phyloP scores from a whole-genome alignment of 2,329 filamentous ascomycete species.

The Cladosporium sp. region DNA sequence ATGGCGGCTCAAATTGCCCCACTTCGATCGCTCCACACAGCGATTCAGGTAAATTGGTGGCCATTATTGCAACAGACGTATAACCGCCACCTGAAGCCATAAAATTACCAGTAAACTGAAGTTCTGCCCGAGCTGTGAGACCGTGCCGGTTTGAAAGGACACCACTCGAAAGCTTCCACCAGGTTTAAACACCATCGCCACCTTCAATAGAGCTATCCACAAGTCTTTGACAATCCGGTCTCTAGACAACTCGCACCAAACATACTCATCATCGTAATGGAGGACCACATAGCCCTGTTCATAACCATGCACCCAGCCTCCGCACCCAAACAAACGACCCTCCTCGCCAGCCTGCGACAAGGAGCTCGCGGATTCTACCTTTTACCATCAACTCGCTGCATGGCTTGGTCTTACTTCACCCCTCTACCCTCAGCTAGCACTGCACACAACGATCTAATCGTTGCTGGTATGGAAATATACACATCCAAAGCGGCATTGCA shows the following conservation, averaged over 20 bases:
- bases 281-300: constrained; percentile 30
- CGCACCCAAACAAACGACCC: constrained; percentile 23
- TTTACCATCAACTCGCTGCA: constrained; percentile 28
- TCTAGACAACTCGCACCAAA: not conserved
- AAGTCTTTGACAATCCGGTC: not conserved
- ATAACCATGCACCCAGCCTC: constrained; percentile 32
- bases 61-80: not conserved
- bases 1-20: not conserved
- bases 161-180: too few species aligned
- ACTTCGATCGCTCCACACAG: not conserved
- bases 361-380: constrained; percentile 33
- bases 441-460: constrained; percentile 10
- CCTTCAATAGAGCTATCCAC: too few species aligned
- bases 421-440: constrained; percentile 8
- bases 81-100: not conserved
- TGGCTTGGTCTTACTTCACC: constrained; percentile 27
- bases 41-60: not conserved
- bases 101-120: not conserved
- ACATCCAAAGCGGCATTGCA: constrained; percentile 30
- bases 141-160: too few species aligned
- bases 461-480: constrained; percentile 34
- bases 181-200: too few species aligned
- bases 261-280: constrained; percentile 7
- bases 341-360: constrained; percentile 30
- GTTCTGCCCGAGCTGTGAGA: not conserved